Evolutionary conservation across 495 filamentous ascomycete genomes (phyloP), one percentile per base, ranked within the genome.

Genomic region (Pyronema domesticum): DNA sequence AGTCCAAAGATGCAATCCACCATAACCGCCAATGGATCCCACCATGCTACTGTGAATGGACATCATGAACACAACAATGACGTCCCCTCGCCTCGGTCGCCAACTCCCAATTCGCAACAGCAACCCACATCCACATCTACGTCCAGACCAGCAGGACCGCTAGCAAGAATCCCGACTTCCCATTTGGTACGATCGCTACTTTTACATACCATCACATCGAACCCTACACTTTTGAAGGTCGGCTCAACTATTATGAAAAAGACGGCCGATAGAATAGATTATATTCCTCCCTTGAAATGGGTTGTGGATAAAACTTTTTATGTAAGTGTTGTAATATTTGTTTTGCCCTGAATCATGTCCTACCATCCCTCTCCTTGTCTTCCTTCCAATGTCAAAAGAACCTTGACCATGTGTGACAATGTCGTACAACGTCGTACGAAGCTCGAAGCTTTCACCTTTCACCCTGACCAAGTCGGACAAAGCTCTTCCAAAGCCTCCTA

Each of bases 261-360:
- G 17, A 61, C 62, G 17, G 55, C 63, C 9, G 44, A 60, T 14
- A 60, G 34, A 18, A 58, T 64, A 14, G 56, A 61, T 33, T 52
- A 49, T 30, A 56, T 54, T 40, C 18, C 46, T 2, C 44, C 64
- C 2, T 37, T 65, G 46, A 68, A 72, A 45, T 68, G 68, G 56
- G 64, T 84, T 36, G 72, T 93, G 34, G 82, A 84, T 56, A 74
- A 79, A 53, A 89, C 83, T 0, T 86, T 93, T 63, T 93, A 93
- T 65, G 76, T 76, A 52, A n/a, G n/a, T n/a, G n/a, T n/a, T 39
- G 55, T 36, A 13, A 14, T 51, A 37, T 37, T 37, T 34, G 8
- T 8, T 19, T 44, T 37, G n/a, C n/a, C n/a, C n/a, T n/a, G n/a
- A n/a, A n/a, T n/a, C n/a, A n/a, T n/a, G n/a, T n/a, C n/a, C n/a